Conservation (phyloP, 2,329 filamentous ascomycete genomes). For the Colletotrichum siamense region DNA sequence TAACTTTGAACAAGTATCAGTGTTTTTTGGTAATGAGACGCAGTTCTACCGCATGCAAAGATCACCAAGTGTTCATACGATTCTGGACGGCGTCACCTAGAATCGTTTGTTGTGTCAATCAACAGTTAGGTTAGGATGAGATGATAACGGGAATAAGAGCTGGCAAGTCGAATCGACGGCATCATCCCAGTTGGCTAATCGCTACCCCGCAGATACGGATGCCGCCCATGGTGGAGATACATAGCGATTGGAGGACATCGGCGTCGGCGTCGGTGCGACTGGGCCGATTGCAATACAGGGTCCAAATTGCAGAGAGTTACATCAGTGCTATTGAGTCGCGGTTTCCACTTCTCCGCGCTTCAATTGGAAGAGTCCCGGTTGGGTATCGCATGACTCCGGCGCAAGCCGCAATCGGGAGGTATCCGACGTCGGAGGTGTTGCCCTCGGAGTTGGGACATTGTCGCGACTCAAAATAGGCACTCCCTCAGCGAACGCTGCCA, state of each 20-base stretch:
- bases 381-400: background rate
- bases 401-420: background rate
- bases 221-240: background rate
- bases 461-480: background rate
- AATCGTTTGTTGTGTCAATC: background rate
- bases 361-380: background rate
- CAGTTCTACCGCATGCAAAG: background rate
- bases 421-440: slow-evolving; percentile 7
- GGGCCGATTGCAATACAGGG: background rate
- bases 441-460: background rate
- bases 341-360: background rate
- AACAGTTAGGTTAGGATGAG: too few relatives aligned
- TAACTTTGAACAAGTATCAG: background rate
- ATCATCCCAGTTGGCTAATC: background rate
- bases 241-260: background rate
- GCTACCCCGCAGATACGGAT: background rate
- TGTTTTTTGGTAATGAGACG: background rate
- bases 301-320: background rate
- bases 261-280: background rate
- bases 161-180: background rate
- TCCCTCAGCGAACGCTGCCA: background rate
- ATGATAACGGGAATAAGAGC: background rate
- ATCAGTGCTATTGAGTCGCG: background rate
- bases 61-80: background rate
- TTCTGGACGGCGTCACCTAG: background rate